A percentile compares a stretch with the other conserved stretches of the same genome.
Evolutionary conservation across 169 alveolate genomes (phyloP).

Genomic region (Besnoitia besnoiti): DNA sequence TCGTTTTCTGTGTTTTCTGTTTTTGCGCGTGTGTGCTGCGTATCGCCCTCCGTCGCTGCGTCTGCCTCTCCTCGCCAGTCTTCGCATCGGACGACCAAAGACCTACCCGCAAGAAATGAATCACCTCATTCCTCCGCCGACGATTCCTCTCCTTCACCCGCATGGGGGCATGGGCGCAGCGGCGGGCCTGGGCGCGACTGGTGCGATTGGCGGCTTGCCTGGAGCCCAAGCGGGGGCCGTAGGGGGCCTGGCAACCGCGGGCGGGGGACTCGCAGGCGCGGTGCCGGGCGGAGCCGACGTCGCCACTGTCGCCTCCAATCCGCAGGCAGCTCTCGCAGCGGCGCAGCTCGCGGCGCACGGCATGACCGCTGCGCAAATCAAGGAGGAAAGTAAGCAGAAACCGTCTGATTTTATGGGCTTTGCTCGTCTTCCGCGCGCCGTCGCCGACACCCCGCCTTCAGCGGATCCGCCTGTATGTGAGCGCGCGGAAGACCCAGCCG

Average conservation of each 20-base stretch:
- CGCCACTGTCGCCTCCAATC: conserved; percentile 59
- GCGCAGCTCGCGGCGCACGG: conserved; percentile 73
- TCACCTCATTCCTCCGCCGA: conserved; percentile 74
- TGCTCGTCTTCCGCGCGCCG: too few species aligned
- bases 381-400: background rate
- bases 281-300: conserved; percentile 26
- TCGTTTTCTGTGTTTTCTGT: background rate
- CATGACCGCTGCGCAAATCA: background rate
- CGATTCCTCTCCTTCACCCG: conserved; percentile 68
- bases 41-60: conserved; percentile 7
- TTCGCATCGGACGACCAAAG: conserved; percentile 80
- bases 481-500: too few species aligned
- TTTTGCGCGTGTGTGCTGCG: background rate
- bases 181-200: conserved; percentile 18
- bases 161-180: conserved; percentile 25
- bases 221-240: background rate
- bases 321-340: conserved; percentile 69
- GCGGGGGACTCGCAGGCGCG: conserved; percentile 14
- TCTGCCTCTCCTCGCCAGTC: conserved; percentile 41
- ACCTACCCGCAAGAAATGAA: conserved; percentile 74
- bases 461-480: too few species aligned
- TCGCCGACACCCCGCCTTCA: too few species aligned
- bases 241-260: background rate
- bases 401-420: too few species aligned
- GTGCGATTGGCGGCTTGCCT: background rate